Evolutionary conservation across 495 filamentous ascomycete genomes (phyloP).

Genomic region (Trichoderma gamsii): DNA sequence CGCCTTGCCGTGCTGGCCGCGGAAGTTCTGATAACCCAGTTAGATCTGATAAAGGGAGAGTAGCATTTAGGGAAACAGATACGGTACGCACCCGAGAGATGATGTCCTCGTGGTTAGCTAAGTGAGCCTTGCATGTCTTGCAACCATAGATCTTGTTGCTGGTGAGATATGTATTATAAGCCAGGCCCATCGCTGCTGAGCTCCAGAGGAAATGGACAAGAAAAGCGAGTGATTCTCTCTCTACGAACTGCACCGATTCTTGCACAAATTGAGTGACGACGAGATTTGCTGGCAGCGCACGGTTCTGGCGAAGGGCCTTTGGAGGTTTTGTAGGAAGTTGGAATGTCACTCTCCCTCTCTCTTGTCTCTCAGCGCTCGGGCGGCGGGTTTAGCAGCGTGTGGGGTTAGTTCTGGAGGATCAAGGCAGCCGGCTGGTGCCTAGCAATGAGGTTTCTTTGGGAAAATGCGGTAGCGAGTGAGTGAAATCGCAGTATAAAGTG

Average conservation of each 20-base stretch:
- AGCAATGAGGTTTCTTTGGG: not conserved
- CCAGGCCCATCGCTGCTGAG: constrained; percentile 65
- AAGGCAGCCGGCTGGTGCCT: not conserved
- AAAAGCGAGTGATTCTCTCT: not conserved
- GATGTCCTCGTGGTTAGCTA: constrained; percentile 91
- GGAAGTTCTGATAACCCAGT: constrained; percentile 70
- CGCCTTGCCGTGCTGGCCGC: constrained; percentile 96
- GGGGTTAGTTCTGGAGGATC: not conserved
- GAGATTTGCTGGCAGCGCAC: too few relatives aligned
- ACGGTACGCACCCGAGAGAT: constrained; percentile 69
- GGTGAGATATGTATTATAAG: constrained; percentile 93
- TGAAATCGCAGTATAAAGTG: not conserved
- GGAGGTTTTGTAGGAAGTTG: too few relatives aligned
- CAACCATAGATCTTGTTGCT: constrained; percentile 89
- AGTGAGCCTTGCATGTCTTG: constrained; percentile 91
- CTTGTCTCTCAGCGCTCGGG: too few relatives aligned
- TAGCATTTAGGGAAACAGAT: not conserved
- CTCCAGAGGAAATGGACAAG: not conserved
- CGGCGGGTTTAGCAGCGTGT: too few relatives aligned
- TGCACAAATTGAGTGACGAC: too few relatives aligned
- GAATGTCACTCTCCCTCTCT: too few relatives aligned
- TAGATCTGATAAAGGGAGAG: constrained; percentile 12
- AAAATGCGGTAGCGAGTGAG: not conserved
- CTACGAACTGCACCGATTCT: not conserved
- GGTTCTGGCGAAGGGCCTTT: too few relatives aligned